These are phyloP conservation scores for Pythium myriotylum DNA, from an alignment of 352 stramenopile genomes.

Conservation along the genomic window DNA sequence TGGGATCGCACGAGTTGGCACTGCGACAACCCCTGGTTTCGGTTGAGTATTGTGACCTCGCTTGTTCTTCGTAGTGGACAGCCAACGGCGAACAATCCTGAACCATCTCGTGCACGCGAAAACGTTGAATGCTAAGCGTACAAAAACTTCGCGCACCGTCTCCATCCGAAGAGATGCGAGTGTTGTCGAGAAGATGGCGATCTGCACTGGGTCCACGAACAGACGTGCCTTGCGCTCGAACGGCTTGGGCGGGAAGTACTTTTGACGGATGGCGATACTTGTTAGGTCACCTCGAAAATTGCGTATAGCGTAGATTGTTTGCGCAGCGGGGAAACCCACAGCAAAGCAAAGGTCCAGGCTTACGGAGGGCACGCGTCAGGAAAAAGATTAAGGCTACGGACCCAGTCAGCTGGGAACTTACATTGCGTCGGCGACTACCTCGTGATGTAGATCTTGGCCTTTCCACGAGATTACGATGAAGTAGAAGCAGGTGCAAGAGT, in stretches of 20 bases:
- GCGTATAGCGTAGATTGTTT: constrained; percentile 31
- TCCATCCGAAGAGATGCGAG: constrained; percentile 35
- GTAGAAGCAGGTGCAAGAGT: constrained; percentile 40
- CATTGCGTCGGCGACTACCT: constrained; percentile 45
- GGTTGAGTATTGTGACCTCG: background rate
- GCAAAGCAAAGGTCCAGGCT: constrained; percentile 43
- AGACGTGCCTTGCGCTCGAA: constrained; percentile 43
- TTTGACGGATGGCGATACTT: constrained; percentile 34
- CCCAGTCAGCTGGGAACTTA: constrained; percentile 16
- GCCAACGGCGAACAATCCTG: constrained; percentile 3
- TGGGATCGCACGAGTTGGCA: constrained; percentile 18
- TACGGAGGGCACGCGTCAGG: background rate
- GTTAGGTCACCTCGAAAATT: constrained; percentile 40
- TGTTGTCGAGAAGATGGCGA: constrained; percentile 41
- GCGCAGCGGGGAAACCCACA: constrained; percentile 39
- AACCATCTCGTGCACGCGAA: constrained; percentile 33
- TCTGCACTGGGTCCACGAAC: constrained; percentile 30
- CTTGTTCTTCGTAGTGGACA: background rate
- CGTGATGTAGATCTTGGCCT: constrained; percentile 23
- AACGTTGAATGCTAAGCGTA: constrained; percentile 38
- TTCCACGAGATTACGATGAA: constrained; percentile 40
- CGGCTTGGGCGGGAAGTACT: constrained; percentile 38
- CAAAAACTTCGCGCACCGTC: constrained; percentile 20
- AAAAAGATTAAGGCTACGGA: too few relatives aligned
- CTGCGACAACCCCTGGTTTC: constrained; percentile 6